A percentile compares a stretch with the other conserved stretches of the same genome.
Evolutionary conservation across 441 rosid species (phyloP).

Genomic region (Eutrema salsugineum): DNA sequence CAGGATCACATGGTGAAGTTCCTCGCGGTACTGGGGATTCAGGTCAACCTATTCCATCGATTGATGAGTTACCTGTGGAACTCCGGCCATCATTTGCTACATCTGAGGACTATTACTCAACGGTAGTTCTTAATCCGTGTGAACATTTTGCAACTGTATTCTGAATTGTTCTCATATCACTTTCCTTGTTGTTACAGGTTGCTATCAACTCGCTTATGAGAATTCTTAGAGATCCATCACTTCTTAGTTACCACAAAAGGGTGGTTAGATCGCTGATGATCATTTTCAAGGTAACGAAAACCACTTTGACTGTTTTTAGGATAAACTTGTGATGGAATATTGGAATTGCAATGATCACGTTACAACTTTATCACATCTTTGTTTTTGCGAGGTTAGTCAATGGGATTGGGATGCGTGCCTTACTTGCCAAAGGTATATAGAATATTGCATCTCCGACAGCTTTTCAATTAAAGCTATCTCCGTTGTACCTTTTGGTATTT

Average conservation of each 20-base stretch:
- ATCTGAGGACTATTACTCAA: conserved; percentile 95
- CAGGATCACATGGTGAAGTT: conserved; percentile 93
- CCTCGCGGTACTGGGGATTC: conserved; percentile 88
- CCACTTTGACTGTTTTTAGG: conserved; percentile 1
- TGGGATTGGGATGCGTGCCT: conserved; percentile 99
- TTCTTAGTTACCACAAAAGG: conserved; percentile 97
- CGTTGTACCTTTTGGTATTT: neutral
- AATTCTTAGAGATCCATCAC: conserved; percentile 97
- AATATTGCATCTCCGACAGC: conserved; percentile 12
- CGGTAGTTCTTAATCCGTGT: conserved; percentile 49
- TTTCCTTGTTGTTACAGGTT: conserved; percentile 54
- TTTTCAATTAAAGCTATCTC: conserved; percentile 1
- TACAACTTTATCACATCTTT: conserved; percentile 6
- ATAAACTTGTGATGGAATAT: conserved; percentile 2
- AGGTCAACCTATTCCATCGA: conserved; percentile 83
- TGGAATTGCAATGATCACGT: neutral
- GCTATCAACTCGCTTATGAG: conserved; percentile 98
- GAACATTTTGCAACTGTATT: conserved; percentile 17
- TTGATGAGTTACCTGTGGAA: conserved; percentile 92
- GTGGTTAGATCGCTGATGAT: conserved; percentile 98
- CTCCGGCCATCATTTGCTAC: conserved; percentile 95
- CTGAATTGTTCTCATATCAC: conserved; percentile 21
- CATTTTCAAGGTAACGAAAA: conserved; percentile 79
- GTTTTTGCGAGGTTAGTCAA: conserved; percentile 82
- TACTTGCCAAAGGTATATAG: conserved; percentile 74